phyloP scores from a whole-genome alignment of 495 filamentous ascomycete species.

The Aspergillus asperescens region DNA sequence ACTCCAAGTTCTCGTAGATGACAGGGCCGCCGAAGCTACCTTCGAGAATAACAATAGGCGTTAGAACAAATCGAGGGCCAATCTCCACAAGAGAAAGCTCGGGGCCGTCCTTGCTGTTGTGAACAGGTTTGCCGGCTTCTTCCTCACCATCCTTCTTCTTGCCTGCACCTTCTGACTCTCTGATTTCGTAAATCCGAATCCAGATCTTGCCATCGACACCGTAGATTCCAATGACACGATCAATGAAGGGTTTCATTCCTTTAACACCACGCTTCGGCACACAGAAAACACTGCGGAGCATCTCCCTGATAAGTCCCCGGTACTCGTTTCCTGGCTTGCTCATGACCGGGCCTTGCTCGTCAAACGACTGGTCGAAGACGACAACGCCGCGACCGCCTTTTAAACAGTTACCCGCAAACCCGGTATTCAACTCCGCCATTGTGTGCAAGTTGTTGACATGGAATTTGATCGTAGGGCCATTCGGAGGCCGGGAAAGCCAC shows the following conservation, averaged over 20 bases:
- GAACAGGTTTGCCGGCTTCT: constrained; percentile 28
- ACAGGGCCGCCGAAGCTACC: constrained; percentile 93
- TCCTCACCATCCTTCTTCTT: constrained; percentile 32
- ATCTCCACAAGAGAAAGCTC: constrained; percentile 87
- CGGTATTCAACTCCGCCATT: constrained; percentile 76
- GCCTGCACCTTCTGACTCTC: constrained; percentile 62
- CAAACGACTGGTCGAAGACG: constrained; percentile 84
- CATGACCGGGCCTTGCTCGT: constrained; percentile 52
- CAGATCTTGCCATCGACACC: constrained; percentile 94
- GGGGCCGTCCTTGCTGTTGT: constrained; percentile 46
- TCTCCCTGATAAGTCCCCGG: constrained; percentile 52
- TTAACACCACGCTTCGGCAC: constrained; percentile 77
- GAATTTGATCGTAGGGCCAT: constrained; percentile 87
- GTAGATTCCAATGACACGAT: constrained; percentile 91
- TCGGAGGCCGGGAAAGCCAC: constrained; percentile 90
- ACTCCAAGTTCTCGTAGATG: constrained; percentile 98
- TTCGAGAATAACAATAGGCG: constrained; percentile 93
- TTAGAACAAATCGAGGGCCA: constrained; percentile 89
- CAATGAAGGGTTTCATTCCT: constrained; percentile 91
- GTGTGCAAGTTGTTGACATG: constrained; percentile 68
- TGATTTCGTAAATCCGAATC: constrained; percentile 91
- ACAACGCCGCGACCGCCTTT: constrained; percentile 94
- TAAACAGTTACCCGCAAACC: constrained; percentile 94
- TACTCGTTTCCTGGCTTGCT: constrained; percentile 40
- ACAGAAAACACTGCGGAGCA: constrained; percentile 87